These are phyloP conservation scores for Entomortierella beljakovae DNA, from an alignment of 192 early-diverging fungal genomes.

Conservation along the genomic window DNA sequence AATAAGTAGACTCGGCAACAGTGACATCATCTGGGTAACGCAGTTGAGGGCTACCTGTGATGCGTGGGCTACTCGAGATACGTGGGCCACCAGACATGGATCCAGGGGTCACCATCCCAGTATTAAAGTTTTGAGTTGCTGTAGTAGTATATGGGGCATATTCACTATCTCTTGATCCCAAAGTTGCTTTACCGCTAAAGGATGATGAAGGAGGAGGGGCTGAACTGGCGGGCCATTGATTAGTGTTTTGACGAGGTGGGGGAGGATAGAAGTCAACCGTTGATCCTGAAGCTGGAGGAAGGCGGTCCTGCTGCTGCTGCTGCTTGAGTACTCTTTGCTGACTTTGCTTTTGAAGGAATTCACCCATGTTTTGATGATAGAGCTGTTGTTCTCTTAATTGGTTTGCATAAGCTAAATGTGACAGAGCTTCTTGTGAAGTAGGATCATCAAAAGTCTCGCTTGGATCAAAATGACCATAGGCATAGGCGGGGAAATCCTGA, in stretches of 20 bases:
- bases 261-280: slow-evolving; percentile 30
- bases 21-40: slow-evolving; percentile 11
- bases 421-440: slow-evolving; percentile 38
- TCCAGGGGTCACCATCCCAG: slow-evolving; percentile 42
- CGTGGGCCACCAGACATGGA: background rate
- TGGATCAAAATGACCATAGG: slow-evolving; percentile 21
- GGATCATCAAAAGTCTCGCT: slow-evolving; percentile 39
- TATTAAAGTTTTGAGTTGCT: slow-evolving; percentile 1
- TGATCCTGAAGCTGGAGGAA: slow-evolving; percentile 28
- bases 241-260: slow-evolving; percentile 10
- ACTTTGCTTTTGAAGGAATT: slow-evolving; percentile 35
- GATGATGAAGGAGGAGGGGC: slow-evolving; percentile 8
- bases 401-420: slow-evolving; percentile 45
- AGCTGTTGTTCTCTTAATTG: slow-evolving; percentile 46
- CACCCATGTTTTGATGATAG: slow-evolving; percentile 51
- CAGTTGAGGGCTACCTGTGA: background rate
- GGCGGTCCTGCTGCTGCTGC: background rate
- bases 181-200: background rate
- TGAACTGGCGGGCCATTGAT: slow-evolving; percentile 4
- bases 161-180: background rate
- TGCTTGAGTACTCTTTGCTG: slow-evolving; percentile 17
- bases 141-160: background rate
- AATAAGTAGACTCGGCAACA: slow-evolving; percentile 24
- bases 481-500: slow-evolving; percentile 9
- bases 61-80: slow-evolving; percentile 17